Conservation (phyloP, 2,329 filamentous ascomycete species). For the Didymella arachidicola region DNA sequence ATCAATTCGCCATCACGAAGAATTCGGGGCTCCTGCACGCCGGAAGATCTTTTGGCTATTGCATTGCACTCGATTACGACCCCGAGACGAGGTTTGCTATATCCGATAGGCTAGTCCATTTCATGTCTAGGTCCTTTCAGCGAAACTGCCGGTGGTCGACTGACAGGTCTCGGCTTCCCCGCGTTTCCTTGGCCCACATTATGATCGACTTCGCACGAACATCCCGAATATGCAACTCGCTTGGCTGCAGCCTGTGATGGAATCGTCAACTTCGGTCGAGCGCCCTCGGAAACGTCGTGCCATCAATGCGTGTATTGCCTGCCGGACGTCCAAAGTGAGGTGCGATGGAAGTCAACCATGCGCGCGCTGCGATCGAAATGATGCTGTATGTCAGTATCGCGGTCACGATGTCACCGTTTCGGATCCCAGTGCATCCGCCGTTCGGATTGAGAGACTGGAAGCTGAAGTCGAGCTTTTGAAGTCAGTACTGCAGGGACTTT, state of each 20-base stretch:
- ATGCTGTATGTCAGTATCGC: conserved; percentile 34
- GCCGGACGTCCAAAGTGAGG: conserved; percentile 45
- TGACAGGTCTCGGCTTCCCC: conserved; percentile 8
- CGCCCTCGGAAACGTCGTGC: conserved; percentile 44
- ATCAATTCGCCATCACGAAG: background rate
- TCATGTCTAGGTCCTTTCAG: background rate
- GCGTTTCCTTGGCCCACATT: conserved; percentile 10
- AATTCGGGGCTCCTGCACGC: background rate
- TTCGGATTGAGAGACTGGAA: conserved; percentile 41
- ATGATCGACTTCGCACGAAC: conserved; percentile 13
- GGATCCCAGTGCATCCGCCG: conserved; percentile 29
- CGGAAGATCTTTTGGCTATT: background rate
- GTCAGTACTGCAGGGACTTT: conserved; percentile 14
- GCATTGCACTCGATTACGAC: background rate
- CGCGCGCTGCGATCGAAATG: conserved; percentile 40
- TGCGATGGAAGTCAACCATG: conserved; percentile 45
- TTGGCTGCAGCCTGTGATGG: conserved; percentile 6
- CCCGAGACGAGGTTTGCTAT: background rate
- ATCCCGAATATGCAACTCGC: conserved; percentile 11
- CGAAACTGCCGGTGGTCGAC: background rate
- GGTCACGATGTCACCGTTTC: conserved; percentile 30
- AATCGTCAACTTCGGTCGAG: conserved; percentile 10
- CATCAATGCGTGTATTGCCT: conserved; percentile 43
- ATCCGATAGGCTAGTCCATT: background rate
- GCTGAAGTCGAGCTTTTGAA: conserved; percentile 30